Evolutionary conservation across 345 rosid genomes (phyloP).

Genomic region (Lepidium africanum): DNA sequence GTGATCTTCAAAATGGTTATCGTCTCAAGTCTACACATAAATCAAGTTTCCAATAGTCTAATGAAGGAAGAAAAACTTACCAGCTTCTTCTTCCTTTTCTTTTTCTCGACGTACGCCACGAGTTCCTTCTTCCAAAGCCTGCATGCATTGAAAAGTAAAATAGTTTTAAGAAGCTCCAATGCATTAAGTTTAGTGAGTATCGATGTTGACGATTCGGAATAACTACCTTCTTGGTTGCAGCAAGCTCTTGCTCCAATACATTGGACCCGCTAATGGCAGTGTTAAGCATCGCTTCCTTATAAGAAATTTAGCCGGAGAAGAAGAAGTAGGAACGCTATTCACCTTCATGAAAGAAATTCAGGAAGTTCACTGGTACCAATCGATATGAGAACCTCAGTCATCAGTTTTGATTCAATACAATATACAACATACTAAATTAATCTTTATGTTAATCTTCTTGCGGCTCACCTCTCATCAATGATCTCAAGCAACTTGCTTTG

Average conservation of each 20-base stretch:
- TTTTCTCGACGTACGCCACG: constrained; percentile 65
- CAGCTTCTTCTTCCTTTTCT: constrained; percentile 80
- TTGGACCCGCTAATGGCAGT: constrained; percentile 60
- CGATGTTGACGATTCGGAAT: neutral
- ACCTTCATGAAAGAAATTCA: no score
- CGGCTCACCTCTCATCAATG: no score
- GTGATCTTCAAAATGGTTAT: neutral
- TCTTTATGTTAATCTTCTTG: no score
- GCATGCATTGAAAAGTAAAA: constrained; percentile 6
- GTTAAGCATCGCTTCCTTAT: constrained; percentile 75
- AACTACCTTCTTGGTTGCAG: constrained; percentile 68
- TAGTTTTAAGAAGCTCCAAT: neutral
- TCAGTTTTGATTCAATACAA: no score
- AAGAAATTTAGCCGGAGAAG: no score
- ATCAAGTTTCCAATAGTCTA: neutral
- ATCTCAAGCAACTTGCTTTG: no score
- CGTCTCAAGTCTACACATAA: neutral
- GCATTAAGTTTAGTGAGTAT: neutral
- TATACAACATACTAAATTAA: no score
- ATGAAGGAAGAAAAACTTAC: constrained; percentile 12
- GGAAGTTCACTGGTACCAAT: no score
- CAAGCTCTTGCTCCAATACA: constrained; percentile 73
- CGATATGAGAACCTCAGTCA: no score
- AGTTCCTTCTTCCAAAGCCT: constrained; percentile 92
- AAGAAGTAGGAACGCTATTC: no score